Evolutionary conservation across 345 rosid species (phyloP), one percentile per base, ranked within the genome.

Genomic region (Populus davidiana): DNA sequence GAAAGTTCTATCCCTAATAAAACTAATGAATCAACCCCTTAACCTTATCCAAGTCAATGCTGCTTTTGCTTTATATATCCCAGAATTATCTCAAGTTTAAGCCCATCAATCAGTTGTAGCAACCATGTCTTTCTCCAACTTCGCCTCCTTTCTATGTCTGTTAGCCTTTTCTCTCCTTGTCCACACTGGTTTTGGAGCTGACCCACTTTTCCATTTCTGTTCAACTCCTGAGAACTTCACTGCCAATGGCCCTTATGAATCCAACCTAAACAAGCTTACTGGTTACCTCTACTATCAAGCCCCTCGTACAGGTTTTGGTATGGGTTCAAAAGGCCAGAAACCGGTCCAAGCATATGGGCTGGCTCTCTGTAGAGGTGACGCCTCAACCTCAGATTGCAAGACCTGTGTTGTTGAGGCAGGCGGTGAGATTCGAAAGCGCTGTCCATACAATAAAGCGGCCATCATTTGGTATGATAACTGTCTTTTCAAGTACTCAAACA

Each of bases 391-490:
- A 1, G 83, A 83, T 52, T 87, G 90, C 86, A 76, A 74, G 50
- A 44, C 84, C 44, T 87, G 90, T 10, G 76, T 85, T 9, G 85
- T 47, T 5, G 59, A 82, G 0, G 87, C 88, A 12, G 31, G 77
- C 21, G 41, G 43, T 1, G 86, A 82, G 79, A 80, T 80, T 54
- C 83, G 79, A 29, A 77, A 23, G 35, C 82, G 78, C 8, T 87
- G 88, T 63, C 88, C 87, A 1, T 21, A 9, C 63, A 80, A 78
- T 79, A 87, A 85, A 50, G 86, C 74, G 35, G 85, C 88, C 1
- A 56, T 85, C 67, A 86, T 84, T 64, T 88, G 90, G 88, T 88
- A 88, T 20, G 87, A 88, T 64, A 4, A 86, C 49, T 88, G 88
- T 36, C 72, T 82, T 39, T 74, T 83, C 23, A 88, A 82, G 82